phyloP scores from a whole-genome alignment of 2,329 filamentous ascomycete genomes.

The Fusarium proliferatum region DNA sequence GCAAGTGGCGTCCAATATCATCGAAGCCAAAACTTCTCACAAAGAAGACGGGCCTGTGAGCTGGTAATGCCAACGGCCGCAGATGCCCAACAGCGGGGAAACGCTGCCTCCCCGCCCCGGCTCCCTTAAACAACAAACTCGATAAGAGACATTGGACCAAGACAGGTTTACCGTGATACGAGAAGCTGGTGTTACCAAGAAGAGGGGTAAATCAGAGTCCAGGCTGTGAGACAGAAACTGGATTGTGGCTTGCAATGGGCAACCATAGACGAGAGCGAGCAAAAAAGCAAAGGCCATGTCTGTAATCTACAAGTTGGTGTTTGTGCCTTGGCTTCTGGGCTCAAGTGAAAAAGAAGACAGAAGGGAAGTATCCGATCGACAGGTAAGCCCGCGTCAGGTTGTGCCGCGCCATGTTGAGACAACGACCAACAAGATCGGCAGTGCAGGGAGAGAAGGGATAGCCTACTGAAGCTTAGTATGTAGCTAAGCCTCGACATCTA shows the following conservation, averaged over 20 bases:
- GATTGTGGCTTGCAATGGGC: slow-evolving; percentile 21
- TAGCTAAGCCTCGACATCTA: background rate
- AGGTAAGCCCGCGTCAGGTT: slow-evolving; percentile 15
- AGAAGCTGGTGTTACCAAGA: background rate
- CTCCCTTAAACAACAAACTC: background rate
- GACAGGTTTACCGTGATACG: background rate
- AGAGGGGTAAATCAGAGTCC: slow-evolving; percentile 20
- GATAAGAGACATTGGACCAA: slow-evolving; percentile 12
- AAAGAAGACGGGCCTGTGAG: background rate
- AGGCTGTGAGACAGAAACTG: slow-evolving; percentile 11
- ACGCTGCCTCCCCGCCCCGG: background rate
- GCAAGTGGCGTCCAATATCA: background rate
- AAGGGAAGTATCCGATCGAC: slow-evolving; percentile 19
- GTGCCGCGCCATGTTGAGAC: slow-evolving; percentile 20
- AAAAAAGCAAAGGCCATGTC: background rate
- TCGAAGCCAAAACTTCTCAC: background rate
- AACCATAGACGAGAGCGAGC: slow-evolving; percentile 8
- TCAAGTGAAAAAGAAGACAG: slow-evolving; percentile 3
- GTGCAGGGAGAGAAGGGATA: slow-evolving; percentile 3
- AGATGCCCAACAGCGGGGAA: slow-evolving; percentile 3
- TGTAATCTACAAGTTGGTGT: slow-evolving; percentile 6
- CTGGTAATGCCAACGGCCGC: slow-evolving; percentile 16
- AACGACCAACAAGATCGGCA: slow-evolving; percentile 19
- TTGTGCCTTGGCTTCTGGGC: slow-evolving; percentile 12
- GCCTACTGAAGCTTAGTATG: background rate